phyloP scores from a whole-genome alignment of 768 basidiomycete species.

The Suillus luteus region DNA sequence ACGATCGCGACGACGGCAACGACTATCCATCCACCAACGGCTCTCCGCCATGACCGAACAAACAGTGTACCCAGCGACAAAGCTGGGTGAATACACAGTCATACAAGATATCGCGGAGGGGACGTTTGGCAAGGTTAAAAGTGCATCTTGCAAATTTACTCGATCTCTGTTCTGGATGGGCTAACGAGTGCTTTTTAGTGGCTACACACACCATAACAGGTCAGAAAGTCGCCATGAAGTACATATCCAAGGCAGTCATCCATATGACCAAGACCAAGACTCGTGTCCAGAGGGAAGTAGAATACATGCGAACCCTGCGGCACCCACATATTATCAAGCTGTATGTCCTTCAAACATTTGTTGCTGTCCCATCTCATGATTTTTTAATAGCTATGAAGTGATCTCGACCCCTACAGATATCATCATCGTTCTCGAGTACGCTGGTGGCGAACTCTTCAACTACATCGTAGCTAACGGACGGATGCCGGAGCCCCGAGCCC shows the following conservation, averaged over 20 bases:
- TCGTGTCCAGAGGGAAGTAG: constrained; percentile 91
- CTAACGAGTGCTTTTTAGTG: constrained; percentile 51
- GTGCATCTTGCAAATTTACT: constrained; percentile 51
- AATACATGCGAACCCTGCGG: constrained; percentile 91
- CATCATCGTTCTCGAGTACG: constrained; percentile 97
- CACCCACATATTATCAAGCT: constrained; percentile 99
- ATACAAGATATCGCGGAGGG: constrained; percentile 91
- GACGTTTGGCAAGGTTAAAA: constrained; percentile 98
- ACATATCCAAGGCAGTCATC: constrained; percentile 93
- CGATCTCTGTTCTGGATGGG: constrained; percentile 20
- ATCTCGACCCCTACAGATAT: constrained; percentile 95
- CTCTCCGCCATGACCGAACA: constrained; percentile 29
- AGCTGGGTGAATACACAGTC: constrained; percentile 91
- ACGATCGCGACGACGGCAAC: constrained; percentile 16
- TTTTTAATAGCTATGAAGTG: constrained; percentile 64
- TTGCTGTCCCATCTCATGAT: constrained; percentile 9
- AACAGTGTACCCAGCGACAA: constrained; percentile 54
- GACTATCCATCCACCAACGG: constrained; percentile 19
- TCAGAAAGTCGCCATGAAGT: constrained; percentile 97
- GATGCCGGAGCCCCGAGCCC: constrained; percentile 84
- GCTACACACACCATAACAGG: constrained; percentile 93
- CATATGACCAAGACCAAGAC: constrained; percentile 89
- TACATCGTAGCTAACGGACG: constrained; percentile 95
- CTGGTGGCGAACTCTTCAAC: constrained; percentile 96
- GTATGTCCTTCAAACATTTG: constrained; percentile 44